Evolutionary conservation across 768 basidiomycete species (phyloP), one percentile per base, ranked within the genome.

Genomic region (Boletus subparvulus): DNA sequence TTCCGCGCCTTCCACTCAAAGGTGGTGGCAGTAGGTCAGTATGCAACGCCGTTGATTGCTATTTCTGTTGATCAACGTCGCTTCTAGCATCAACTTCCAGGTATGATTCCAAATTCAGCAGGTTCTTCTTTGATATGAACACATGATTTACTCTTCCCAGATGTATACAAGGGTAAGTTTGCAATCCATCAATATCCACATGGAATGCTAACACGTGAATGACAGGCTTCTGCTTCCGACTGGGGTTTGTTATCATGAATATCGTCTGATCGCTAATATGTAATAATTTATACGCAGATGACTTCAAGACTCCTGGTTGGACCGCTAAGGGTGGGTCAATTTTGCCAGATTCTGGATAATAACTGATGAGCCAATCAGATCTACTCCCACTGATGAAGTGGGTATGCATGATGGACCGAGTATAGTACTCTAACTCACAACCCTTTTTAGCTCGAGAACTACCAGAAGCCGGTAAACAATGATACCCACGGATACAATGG

Each of bases 241-340:
- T 86, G 85, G 85, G 83, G 85, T 85, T 58, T 43, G 78, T 61
- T 35, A 19, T 42, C 14, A 50, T 40, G n/a, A 30, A 30, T 44
- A 37, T 44, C 9, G n/a, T 35, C 6, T 35, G 32, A 16, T 40
- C 21, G 10, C 17, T 26, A 6, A 17, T 8, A 21, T 28, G 17
- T 53, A 32, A 59, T 5, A 14, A 42, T 32, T 33, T 28, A 13
- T 47, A 19, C 39, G 13, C 56, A 86, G 86, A 88, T 66, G 86
- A 87, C 69, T 88, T 88, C 78, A 88, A 87, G 76, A 78, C 79
- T 19, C 79, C 80, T 42, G 86, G 86, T 46, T 87, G 86, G 86
- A 82, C 80, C 10, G 81, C 82, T 10, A 76, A 86, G 69, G 83
- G 84, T 84, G 57, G 24, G 69, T 59, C 21, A 37, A 19, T 35